Evolutionary conservation across 1,139 yeast genomes (phyloP).

Genomic region (Kluyveromyces sp.): DNA sequence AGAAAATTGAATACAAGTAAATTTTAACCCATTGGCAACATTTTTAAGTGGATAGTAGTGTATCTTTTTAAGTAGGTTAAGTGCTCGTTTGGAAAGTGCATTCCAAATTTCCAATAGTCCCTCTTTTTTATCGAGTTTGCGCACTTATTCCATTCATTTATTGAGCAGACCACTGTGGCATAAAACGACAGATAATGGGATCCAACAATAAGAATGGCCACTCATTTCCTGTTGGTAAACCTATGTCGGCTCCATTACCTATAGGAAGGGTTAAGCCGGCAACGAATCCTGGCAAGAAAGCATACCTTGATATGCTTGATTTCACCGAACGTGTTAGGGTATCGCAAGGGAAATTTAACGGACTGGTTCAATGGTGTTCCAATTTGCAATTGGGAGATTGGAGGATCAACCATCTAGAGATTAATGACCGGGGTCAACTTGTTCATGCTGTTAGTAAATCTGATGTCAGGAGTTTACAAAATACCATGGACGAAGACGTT

Average conservation of each 20-base stretch:
- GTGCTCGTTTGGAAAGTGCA: no score
- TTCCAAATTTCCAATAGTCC: no score
- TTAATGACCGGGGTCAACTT: conserved; percentile 22
- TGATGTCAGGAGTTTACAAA: neutral
- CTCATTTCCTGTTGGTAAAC: neutral
- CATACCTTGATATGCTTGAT: neutral
- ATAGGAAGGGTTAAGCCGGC: neutral
- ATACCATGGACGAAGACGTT: neutral
- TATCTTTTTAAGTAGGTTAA: no score
- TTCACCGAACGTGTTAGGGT: conserved; percentile 8
- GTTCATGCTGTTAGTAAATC: conserved; percentile 10
- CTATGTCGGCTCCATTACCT: neutral
- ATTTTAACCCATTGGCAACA: no score
- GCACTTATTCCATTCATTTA: no score
- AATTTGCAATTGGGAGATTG: conserved; percentile 17
- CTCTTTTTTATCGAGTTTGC: no score
- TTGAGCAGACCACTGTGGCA: no score
- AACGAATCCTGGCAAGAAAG: neutral
- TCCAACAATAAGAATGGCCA: neutral
- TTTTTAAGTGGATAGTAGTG: no score
- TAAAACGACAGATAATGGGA: neutral
- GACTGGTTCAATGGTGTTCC: conserved; percentile 26
- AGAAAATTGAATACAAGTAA: no score
- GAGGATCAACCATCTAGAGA: conserved; percentile 18
- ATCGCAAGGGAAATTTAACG: conserved; percentile 26